Conservation (phyloP, 352 stramenopile genomes). For the Pythium pyrilobum region DNA sequence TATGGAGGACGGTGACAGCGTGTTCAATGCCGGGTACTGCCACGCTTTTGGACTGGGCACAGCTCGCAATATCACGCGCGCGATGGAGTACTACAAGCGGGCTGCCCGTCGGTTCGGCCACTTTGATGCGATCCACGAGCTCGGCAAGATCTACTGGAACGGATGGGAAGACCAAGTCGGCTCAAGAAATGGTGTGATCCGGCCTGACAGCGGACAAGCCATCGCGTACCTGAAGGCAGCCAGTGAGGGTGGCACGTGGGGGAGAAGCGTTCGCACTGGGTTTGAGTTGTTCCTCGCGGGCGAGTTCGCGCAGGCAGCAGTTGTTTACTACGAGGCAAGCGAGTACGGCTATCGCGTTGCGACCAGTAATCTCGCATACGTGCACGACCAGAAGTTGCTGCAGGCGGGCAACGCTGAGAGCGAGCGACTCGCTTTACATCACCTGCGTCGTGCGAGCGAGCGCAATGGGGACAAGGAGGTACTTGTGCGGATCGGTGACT, state of each 20-base stretch:
- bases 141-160: slow-evolving; percentile 54
- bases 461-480: slow-evolving; percentile 51
- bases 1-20: slow-evolving; percentile 78
- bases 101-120: slow-evolving; percentile 75
- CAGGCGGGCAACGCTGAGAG: slow-evolving; percentile 10
- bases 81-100: slow-evolving; percentile 53
- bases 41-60: slow-evolving; percentile 62
- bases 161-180: slow-evolving; percentile 10
- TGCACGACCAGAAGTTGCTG: slow-evolving; percentile 62
- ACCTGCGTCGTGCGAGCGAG: slow-evolving; percentile 29
- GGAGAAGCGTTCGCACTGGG: slow-evolving; percentile 35
- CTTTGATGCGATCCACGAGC: slow-evolving; percentile 76
- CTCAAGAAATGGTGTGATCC: background rate
- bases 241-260: slow-evolving; percentile 61
- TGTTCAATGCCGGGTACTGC: slow-evolving; percentile 89
- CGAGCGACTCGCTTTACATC: slow-evolving; percentile 33
- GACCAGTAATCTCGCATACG: slow-evolving; percentile 67
- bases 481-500: slow-evolving; percentile 69
- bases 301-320: slow-evolving; percentile 37
- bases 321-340: slow-evolving; percentile 60
- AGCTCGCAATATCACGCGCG: slow-evolving; percentile 38
- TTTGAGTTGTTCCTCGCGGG: slow-evolving; percentile 56
- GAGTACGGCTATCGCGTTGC: slow-evolving; percentile 59
- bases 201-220: slow-evolving; percentile 21
- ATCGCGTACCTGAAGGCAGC: slow-evolving; percentile 55